Percentiles rank a stretch among this genome's conserved stretches.
These are phyloP conservation scores for Theileria annulata DNA, from an alignment of 169 alveolate species.

Conservation along the genomic window DNA sequence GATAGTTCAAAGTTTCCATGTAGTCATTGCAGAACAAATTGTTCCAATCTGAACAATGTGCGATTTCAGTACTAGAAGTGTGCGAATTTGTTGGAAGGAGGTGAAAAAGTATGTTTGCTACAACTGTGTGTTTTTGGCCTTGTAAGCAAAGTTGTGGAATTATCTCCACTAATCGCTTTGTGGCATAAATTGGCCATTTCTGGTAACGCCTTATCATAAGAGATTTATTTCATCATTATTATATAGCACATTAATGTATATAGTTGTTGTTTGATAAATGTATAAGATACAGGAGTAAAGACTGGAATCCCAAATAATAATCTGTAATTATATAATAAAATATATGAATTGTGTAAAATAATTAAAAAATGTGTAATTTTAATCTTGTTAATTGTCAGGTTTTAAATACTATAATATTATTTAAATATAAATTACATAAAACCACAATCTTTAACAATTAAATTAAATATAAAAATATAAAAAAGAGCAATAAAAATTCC, in stretches of 20 bases:
- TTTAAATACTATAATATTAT: not conserved
- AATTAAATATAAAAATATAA: too few relatives aligned
- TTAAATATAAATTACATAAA: too few relatives aligned
- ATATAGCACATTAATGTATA: not conserved
- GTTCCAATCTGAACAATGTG: constrained; percentile 11
- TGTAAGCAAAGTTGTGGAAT: constrained; percentile 56
- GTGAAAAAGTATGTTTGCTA: constrained; percentile 63
- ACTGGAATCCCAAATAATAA: constrained; percentile 9
- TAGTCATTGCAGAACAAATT: constrained; percentile 26
- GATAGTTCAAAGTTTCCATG: constrained; percentile 40
- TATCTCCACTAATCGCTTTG: constrained; percentile 50
- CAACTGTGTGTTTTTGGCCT: constrained; percentile 53
- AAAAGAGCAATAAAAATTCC: not conserved
- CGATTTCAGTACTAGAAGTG: not conserved
- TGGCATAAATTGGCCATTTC: constrained; percentile 58
- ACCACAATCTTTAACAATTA: too few relatives aligned
- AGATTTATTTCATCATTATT: not conserved
- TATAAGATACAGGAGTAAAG: not conserved
- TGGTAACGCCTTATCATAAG: not conserved
- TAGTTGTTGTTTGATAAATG: not conserved
- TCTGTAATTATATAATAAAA: not conserved
- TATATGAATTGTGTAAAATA: not conserved
- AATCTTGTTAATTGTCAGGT: constrained; percentile 3
- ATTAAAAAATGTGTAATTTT: constrained; percentile 7
- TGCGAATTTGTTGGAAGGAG: constrained; percentile 30